phyloP scores from a whole-genome alignment of 2,329 filamentous ascomycete genomes.

The Chaetomium sp. region DNA sequence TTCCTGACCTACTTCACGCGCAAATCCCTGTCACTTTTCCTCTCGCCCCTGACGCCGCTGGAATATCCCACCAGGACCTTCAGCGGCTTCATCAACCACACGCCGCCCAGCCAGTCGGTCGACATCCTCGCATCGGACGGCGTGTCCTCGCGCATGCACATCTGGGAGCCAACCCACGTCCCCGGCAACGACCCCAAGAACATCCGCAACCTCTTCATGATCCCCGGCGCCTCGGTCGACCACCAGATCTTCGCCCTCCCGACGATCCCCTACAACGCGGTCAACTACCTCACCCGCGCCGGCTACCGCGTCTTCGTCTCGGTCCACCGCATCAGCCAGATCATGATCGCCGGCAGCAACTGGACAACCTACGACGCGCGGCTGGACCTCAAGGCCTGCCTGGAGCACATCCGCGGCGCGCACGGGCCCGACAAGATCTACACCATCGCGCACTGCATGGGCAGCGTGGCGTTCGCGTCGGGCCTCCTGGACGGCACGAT shows the following conservation, averaged over 20 bases:
- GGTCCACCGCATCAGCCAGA: constrained; percentile 60
- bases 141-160: constrained; percentile 55
- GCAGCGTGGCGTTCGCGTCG: constrained; percentile 58
- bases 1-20: constrained; percentile 60
- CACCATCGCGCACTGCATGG: constrained; percentile 64
- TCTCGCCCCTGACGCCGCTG: constrained; percentile 57
- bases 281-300: constrained; percentile 63
- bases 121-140: constrained; percentile 55
- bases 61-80: constrained; percentile 55
- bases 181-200: constrained; percentile 38
- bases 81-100: constrained; percentile 57
- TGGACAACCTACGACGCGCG: constrained; percentile 64
- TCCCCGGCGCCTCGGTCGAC: constrained; percentile 64
- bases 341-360: constrained; percentile 52
- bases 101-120: constrained; percentile 45
- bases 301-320: constrained; percentile 63
- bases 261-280: constrained; percentile 63
- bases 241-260: constrained; percentile 65
- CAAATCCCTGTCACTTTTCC: constrained; percentile 55
- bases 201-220: constrained; percentile 58
- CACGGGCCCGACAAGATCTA: constrained; percentile 50
- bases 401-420: constrained; percentile 53
- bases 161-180: constrained; percentile 56
- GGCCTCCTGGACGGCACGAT: constrained; percentile 66
- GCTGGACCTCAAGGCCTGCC: constrained; percentile 59